Evolutionary conservation across 2,329 filamentous ascomycete genomes (phyloP), one percentile per base, ranked within the genome.

Genomic region (Epicoccum sorghinum): DNA sequence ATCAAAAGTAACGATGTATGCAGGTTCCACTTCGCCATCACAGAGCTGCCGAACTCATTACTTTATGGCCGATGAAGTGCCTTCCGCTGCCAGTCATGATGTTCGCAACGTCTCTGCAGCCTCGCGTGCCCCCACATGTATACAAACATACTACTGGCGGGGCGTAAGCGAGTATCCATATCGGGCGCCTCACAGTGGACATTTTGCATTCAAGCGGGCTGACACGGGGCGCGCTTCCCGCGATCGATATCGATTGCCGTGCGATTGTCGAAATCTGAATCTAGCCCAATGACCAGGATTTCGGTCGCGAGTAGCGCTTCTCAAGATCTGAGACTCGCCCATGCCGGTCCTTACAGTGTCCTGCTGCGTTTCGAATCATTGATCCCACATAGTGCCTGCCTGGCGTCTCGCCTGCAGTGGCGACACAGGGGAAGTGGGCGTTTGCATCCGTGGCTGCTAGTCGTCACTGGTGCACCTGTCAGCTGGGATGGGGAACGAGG

Each of bases 181-280:
- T 55, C 33, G 41, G 23, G 46, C 46, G 46, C 46, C 41, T 33
- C 37, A 38, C 52, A 13, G 42, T 36, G 40, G n/a, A 38, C 18
- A 13, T 38, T 33, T 47, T 9, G 36, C 25, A 42, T 39, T 29
- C 22, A 5, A 24, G 36, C 33, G 41, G 46, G 24, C 36, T 24
- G 24, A 46, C 14, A 48, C 18, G 52, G 45, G 41, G 36, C 46
- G 24, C 13, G 32, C 41, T 39, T 25, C 32, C 29, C 29, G 25
- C 53, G 53, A 56, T 56, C 47, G 53, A 56, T 51, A 35, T 42
- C 41, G 18, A 18, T 18, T 18, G 18, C 18, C 42, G 42, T 46
- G 12, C 52, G 52, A 55, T 56, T 56, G 47, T 51, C 47, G 47
- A 47, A 56, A 50, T 57, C 50, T 47, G 51, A 55, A 51, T 48